Percentiles rank a stretch among this genome's conserved stretches.
Conservation (phyloP, 495 filamentous ascomycete genomes). For the Choiromyces venosus region DNA sequence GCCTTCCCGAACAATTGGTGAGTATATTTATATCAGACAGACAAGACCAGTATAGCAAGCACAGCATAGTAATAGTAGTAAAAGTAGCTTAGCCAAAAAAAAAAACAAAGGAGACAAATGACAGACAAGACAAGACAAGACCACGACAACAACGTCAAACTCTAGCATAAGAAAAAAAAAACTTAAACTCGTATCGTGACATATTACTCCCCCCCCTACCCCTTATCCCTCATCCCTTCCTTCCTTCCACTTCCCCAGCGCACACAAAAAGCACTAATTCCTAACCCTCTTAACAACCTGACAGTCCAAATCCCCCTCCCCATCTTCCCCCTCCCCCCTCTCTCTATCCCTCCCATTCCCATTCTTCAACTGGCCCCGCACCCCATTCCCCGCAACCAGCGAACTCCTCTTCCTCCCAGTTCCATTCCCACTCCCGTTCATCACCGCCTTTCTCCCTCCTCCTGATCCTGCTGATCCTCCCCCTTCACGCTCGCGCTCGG, state of each 20-base stretch:
- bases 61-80: neutral
- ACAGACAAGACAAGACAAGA: neutral
- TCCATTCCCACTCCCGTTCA: slow-evolving; percentile 19
- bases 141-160: neutral
- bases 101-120: slow-evolving; percentile 3
- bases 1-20: neutral
- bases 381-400: slow-evolving; percentile 18
- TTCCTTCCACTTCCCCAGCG: neutral
- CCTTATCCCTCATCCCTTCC: neutral
- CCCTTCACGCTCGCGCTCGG: slow-evolving; percentile 24
- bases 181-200: slow-evolving; percentile 5
- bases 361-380: slow-evolving; percentile 3
- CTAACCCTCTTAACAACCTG: slow-evolving; percentile 25
- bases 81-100: neutral
- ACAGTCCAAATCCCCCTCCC: slow-evolving; percentile 22
- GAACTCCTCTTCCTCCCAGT: slow-evolving; percentile 27
- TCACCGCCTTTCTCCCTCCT: slow-evolving; percentile 14
- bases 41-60: too few species aligned
- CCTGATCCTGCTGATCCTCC: slow-evolving; percentile 12
- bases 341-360: slow-evolving; percentile 22
- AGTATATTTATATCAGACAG: neutral
- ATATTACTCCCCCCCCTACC: slow-evolving; percentile 7
- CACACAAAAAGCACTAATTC: slow-evolving; percentile 10
- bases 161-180: slow-evolving; percentile 3
- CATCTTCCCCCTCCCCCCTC: slow-evolving; percentile 18